phyloP scores from a whole-genome alignment of 1,139 yeast species.

The Tardiomyces blankii region DNA sequence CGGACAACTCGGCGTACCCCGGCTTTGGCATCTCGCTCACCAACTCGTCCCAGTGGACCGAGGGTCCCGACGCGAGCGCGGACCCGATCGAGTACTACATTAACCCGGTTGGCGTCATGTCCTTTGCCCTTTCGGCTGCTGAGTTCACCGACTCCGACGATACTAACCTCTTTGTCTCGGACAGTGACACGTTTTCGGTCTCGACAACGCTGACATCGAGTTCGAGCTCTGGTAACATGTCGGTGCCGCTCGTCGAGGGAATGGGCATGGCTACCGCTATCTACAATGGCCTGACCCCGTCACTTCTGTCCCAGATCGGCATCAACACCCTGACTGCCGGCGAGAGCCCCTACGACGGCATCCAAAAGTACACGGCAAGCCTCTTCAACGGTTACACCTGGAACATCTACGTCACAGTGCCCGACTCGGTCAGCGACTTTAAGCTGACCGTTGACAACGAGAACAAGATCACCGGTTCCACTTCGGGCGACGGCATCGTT shows the following conservation, averaged over 20 bases:
- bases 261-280: slow-evolving; percentile 69
- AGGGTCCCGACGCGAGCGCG: slow-evolving; percentile 25
- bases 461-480: slow-evolving; percentile 31
- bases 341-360: slow-evolving; percentile 28
- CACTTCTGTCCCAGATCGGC: slow-evolving; percentile 44
- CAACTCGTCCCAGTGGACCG: slow-evolving; percentile 33
- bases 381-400: slow-evolving; percentile 40
- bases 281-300: slow-evolving; percentile 46
- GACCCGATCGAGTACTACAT: slow-evolving; percentile 36
- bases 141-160: slow-evolving; percentile 31
- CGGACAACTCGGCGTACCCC: slow-evolving; percentile 28
- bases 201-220: slow-evolving; percentile 34
- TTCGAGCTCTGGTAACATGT: slow-evolving; percentile 18
- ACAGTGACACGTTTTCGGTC: slow-evolving; percentile 47
- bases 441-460: slow-evolving; percentile 30
- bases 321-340: slow-evolving; percentile 36
- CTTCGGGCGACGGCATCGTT: slow-evolving; percentile 41
- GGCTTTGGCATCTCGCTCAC: slow-evolving; percentile 57
- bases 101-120: slow-evolving; percentile 43
- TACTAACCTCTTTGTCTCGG: slow-evolving; percentile 33
- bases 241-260: slow-evolving; percentile 48
- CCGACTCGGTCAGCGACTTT: slow-evolving; percentile 29
- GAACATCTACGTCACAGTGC: slow-evolving; percentile 49
- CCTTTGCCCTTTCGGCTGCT: slow-evolving; percentile 47
- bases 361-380: slow-evolving; percentile 37